A percentile compares a stretch with the other conserved stretches of the same genome.
Conservation (phyloP, 1,284 basidiomycete species). For the Papiliotrema flavescens region DNA sequence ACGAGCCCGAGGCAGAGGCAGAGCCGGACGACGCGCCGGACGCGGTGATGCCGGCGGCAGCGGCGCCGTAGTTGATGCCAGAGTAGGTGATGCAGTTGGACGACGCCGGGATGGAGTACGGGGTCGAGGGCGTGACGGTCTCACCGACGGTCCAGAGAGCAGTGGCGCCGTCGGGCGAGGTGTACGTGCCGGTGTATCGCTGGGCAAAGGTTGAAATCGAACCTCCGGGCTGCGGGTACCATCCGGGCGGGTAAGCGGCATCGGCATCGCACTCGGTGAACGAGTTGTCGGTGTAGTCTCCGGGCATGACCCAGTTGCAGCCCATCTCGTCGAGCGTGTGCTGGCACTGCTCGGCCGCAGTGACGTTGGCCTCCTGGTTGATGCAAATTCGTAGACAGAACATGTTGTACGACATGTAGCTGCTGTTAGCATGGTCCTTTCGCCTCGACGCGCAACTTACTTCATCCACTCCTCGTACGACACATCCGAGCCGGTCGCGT, state of each 20-base stretch:
- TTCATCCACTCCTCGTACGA: constrained; percentile 56
- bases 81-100: constrained; percentile 48
- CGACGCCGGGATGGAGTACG: constrained; percentile 44
- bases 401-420: constrained; percentile 47
- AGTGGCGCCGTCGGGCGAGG: constrained; percentile 20
- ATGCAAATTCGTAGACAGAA: constrained; percentile 52
- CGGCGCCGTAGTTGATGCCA: constrained; percentile 39
- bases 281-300: constrained; percentile 49
- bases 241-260: constrained; percentile 47
- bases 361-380: constrained; percentile 42
- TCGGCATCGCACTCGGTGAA: constrained; percentile 50
- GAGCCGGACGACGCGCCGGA: constrained; percentile 8
- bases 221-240: constrained; percentile 43
- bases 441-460: constrained; percentile 19
- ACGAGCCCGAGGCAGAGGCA: constrained; percentile 9
- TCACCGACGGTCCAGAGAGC: constrained; percentile 43
- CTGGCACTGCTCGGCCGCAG: constrained; percentile 43
- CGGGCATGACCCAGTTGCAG: constrained; percentile 51
- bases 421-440: constrained; percentile 18
- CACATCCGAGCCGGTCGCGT: constrained; percentile 52
- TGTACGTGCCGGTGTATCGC: constrained; percentile 49
- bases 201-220: constrained; percentile 48
- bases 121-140: constrained; percentile 41
- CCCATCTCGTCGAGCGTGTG: constrained; percentile 51
- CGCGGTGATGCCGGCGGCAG: constrained; percentile 10